phyloP scores from a whole-genome alignment of 192 early-diverging fungal species.

The Paraglomus occultum region DNA sequence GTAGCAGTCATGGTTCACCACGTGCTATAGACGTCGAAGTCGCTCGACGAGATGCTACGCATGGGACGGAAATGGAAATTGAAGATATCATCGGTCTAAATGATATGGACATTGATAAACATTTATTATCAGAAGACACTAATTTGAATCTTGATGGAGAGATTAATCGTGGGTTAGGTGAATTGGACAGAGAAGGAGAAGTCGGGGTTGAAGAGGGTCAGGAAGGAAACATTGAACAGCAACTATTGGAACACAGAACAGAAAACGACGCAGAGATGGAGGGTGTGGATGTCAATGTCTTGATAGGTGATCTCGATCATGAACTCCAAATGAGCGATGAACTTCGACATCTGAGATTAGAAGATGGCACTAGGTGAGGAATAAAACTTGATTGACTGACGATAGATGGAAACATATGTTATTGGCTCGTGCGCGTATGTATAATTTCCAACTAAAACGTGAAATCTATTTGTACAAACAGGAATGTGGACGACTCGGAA shows the following conservation, averaged over 20 bases:
- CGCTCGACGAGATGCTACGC: constrained; percentile 50
- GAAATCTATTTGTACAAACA: too few relatives aligned
- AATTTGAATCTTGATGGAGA: too few relatives aligned
- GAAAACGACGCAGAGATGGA: not conserved
- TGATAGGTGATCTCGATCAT: too few relatives aligned
- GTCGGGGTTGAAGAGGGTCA: not conserved
- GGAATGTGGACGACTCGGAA: not conserved
- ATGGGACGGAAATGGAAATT: constrained; percentile 34
- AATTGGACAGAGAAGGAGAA: constrained; percentile 27
- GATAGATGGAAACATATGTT: too few relatives aligned
- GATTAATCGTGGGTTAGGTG: too few relatives aligned
- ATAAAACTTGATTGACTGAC: too few relatives aligned
- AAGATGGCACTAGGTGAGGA: too few relatives aligned
- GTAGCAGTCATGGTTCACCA: constrained; percentile 37
- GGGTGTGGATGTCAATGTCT: not conserved
- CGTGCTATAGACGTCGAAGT: constrained; percentile 48
- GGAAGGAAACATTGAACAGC: not conserved
- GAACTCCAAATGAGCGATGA: too few relatives aligned
- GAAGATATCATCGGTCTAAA: constrained; percentile 35
- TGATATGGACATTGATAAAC: constrained; percentile 37
- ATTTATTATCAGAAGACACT: not conserved
- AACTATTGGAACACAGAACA: not conserved
- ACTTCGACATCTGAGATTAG: too few relatives aligned
- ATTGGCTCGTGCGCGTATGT: too few relatives aligned
- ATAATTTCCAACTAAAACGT: too few relatives aligned